phyloP scores from a whole-genome alignment of 371 early-diverging fungal genomes.

The Mortierella sp. region DNA sequence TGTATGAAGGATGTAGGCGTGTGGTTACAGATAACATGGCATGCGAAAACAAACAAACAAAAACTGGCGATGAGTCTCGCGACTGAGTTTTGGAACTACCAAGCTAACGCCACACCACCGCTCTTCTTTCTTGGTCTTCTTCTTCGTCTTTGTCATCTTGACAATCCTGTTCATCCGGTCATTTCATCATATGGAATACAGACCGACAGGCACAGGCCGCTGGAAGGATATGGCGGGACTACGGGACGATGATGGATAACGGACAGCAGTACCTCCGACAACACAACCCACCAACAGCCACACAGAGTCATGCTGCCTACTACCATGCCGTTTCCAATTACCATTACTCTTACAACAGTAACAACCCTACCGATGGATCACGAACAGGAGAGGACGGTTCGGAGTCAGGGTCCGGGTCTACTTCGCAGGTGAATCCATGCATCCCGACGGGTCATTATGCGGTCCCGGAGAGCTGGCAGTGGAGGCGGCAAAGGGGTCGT shows the following conservation, averaged over 20 bases:
- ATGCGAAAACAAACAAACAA: no score
- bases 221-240: slow-evolving; percentile 48
- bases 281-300: slow-evolving; percentile 11
- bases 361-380: background rate
- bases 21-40: no score
- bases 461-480: slow-evolving; percentile 21
- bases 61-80: background rate
- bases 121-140: background rate
- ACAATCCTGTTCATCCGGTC: background rate
- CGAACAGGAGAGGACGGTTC: background rate
- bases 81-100: background rate
- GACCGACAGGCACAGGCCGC: slow-evolving; percentile 33
- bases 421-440: slow-evolving; percentile 7
- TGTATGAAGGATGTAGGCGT: no score
- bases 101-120: background rate
- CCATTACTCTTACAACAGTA: slow-evolving; percentile 32
- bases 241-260: slow-evolving; percentile 33
- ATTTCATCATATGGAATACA: background rate
- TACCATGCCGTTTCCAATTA: slow-evolving; percentile 50
- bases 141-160: background rate
- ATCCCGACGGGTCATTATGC: slow-evolving; percentile 24
- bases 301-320: slow-evolving; percentile 50
- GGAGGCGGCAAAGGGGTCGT: slow-evolving; percentile 29
- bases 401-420: background rate
- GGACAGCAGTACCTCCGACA: slow-evolving; percentile 5